phyloP scores from a whole-genome alignment of 805 yeast genomes.

The Saturnispora saitoi region DNA sequence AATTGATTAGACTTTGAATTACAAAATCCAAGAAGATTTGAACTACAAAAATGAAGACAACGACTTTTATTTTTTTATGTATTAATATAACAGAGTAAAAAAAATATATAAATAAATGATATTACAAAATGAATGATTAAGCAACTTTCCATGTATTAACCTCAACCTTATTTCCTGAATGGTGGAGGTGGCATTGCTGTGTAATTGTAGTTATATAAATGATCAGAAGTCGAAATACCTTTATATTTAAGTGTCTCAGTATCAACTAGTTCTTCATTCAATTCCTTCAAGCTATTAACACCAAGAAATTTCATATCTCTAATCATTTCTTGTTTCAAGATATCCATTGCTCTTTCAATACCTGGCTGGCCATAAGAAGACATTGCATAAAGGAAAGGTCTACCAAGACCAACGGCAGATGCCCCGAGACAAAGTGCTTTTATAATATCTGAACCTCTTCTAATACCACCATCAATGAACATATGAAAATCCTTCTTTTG shows the following conservation, averaged over 20 bases:
- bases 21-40: too few species aligned
- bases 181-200: constrained; percentile 25
- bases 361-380: constrained; percentile 73
- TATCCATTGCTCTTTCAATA: constrained; percentile 42
- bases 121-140: background rate
- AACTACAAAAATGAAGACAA: too few species aligned
- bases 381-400: constrained; percentile 72
- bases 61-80: too few species aligned
- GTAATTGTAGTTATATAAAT: constrained; percentile 43
- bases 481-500: constrained; percentile 47
- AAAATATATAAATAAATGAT: background rate
- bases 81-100: background rate
- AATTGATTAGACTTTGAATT: background rate
- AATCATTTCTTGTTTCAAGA: constrained; percentile 44
- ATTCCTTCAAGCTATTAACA: constrained; percentile 38
- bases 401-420: constrained; percentile 54
- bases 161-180: constrained; percentile 8
- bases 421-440: constrained; percentile 76
- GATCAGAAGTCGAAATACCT: constrained; percentile 48
- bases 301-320: constrained; percentile 57
- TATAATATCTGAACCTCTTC: constrained; percentile 69
- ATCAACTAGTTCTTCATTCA: constrained; percentile 32
- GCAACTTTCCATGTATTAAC: background rate
- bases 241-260: constrained; percentile 36
- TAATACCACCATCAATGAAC: constrained; percentile 68